phyloP scores from a whole-genome alignment of 495 filamentous ascomycete genomes.

The Aspergillus diversus region DNA sequence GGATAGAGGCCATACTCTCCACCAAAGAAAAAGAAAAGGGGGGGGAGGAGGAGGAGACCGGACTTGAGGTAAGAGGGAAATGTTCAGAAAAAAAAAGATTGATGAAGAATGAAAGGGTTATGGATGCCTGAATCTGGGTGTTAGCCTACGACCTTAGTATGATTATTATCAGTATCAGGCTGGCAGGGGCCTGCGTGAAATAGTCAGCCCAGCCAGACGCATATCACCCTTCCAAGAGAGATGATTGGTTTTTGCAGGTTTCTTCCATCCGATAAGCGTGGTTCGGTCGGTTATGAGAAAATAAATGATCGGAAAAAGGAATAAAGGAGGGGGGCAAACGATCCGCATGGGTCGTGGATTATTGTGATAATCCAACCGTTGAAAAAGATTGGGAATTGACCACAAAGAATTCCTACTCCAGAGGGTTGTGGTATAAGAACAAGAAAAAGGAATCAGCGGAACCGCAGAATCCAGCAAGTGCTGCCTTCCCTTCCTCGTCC shows the following conservation, averaged over 20 bases:
- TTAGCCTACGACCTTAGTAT: slow-evolving; percentile 6
- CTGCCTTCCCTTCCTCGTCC: slow-evolving; percentile 1
- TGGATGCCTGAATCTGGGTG: slow-evolving; percentile 9
- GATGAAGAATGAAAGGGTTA: background rate
- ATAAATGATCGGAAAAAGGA: slow-evolving; percentile 7
- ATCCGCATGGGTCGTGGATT: background rate
- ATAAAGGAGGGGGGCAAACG: slow-evolving; percentile 2
- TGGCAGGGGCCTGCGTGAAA: slow-evolving; percentile 16
- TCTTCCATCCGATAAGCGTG: slow-evolving; percentile 27
- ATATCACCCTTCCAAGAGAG: slow-evolving; percentile 17
- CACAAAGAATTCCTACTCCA: background rate
- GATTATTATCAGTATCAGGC: slow-evolving; percentile 9
- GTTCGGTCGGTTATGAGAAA: slow-evolving; percentile 28
- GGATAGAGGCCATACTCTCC: background rate
- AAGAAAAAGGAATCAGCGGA: slow-evolving; percentile 12
- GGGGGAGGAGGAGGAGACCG: background rate
- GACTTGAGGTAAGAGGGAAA: no score
- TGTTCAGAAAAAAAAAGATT: no score
- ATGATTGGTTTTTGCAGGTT: slow-evolving; percentile 16
- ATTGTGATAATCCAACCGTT: slow-evolving; percentile 7
- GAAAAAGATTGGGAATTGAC: background rate
- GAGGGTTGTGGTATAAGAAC: slow-evolving; percentile 11
- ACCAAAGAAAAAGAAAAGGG: background rate
- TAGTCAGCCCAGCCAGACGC: slow-evolving; percentile 20
- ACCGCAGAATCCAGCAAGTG: slow-evolving; percentile 4